These are phyloP conservation scores for Hansenula sp. DNA, from an alignment of 1,139 yeast species.

Conservation along the genomic window DNA sequence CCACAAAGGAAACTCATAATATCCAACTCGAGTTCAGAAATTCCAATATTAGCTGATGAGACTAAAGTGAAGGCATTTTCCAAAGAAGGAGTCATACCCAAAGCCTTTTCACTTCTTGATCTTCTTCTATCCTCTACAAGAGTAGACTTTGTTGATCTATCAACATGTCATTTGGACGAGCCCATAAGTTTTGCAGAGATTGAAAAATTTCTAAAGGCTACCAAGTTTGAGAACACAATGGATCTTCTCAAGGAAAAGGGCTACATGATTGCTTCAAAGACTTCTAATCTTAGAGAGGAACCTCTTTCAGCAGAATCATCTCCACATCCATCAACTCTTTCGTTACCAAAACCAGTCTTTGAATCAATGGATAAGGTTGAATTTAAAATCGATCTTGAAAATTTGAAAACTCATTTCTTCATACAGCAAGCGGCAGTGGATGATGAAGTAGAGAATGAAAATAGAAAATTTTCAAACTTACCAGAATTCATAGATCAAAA, in stretches of 20 bases:
- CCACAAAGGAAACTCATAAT: background rate
- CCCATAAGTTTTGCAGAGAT: background rate
- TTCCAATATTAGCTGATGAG: background rate
- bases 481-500: constrained; percentile 5
- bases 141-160: background rate
- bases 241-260: background rate
- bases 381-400: background rate
- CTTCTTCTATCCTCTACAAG: background rate
- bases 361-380: background rate
- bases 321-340: background rate
- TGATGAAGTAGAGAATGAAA: constrained; percentile 3
- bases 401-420: background rate
- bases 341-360: background rate
- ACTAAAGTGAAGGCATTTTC: background rate
- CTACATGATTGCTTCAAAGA: background rate
- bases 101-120: background rate
- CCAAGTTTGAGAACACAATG: background rate
- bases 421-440: background rate
- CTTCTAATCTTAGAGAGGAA: background rate
- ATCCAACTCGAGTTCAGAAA: background rate
- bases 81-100: background rate
- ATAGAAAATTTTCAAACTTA: constrained; percentile 5
- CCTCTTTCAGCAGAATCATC: background rate
- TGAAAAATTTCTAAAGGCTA: background rate
- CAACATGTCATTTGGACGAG: background rate